Conservation (phyloP, 176 grass and related monocot genomes). For the Lolium rigidum region DNA sequence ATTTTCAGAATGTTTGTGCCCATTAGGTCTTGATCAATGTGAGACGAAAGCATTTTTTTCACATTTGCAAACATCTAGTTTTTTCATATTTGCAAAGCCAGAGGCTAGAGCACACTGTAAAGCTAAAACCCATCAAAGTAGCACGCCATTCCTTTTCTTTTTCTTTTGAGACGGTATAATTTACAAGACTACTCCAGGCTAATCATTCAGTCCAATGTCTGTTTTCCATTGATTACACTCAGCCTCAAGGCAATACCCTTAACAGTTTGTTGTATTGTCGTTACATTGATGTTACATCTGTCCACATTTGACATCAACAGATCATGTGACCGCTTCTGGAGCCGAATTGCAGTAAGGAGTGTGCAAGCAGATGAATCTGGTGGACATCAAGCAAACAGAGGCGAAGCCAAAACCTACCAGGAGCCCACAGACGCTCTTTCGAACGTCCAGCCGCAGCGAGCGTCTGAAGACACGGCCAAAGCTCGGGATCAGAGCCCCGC, state of each 20-base stretch:
- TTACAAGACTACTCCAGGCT: background rate
- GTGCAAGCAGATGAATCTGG: conserved; percentile 93
- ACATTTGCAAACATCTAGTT: background rate
- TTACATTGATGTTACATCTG: conserved; percentile 53
- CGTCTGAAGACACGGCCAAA: conserved; percentile 75
- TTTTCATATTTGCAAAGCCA: background rate
- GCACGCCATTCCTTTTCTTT: background rate
- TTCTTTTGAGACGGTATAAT: background rate
- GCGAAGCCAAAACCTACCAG: conserved; percentile 85
- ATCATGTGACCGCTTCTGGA: conserved; percentile 93
- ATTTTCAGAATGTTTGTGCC: background rate
- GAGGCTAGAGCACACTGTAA: background rate
- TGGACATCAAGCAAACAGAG: conserved; percentile 86
- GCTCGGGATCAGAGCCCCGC: conserved; percentile 79
- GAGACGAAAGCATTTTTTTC: background rate
- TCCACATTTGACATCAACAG: background rate
- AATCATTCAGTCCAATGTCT: background rate
- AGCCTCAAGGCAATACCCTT: conserved; percentile 2
- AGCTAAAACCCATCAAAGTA: background rate
- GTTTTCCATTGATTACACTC: background rate
- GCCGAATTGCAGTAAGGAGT: conserved; percentile 99
- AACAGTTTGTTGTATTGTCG: background rate
- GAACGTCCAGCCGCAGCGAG: conserved; percentile 65
- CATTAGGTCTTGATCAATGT: background rate
- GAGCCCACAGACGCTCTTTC: conserved; percentile 72